Evolutionary conservation across 1,139 yeast genomes (phyloP).

Genomic region (Blastobotrys illinoisensis): DNA sequence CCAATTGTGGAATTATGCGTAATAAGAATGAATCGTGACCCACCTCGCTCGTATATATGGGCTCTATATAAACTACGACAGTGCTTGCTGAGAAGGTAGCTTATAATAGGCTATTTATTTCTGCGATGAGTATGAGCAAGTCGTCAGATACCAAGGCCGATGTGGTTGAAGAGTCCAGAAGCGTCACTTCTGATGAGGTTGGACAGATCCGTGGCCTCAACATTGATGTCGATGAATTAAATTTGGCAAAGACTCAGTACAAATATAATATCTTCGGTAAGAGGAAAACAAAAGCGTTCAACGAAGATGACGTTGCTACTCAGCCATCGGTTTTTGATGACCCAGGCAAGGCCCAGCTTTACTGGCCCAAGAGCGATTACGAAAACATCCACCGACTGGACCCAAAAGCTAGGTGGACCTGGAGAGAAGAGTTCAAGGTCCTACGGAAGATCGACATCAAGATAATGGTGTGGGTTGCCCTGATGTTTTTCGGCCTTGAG

Average conservation of each 20-base stretch:
- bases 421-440: conserved; percentile 40
- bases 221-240: neutral
- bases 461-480: conserved; percentile 43
- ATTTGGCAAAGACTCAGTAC: neutral
- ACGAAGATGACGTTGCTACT: neutral
- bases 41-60: no score
- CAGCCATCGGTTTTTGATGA: neutral
- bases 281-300: neutral
- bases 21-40: no score
- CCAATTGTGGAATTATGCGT: no score
- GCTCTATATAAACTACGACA: no score
- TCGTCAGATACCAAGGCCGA: neutral
- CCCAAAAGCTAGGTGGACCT: conserved; percentile 44
- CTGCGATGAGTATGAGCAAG: neutral
- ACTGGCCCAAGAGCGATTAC: conserved; percentile 24
- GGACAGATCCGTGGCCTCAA: neutral
- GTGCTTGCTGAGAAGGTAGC: no score
- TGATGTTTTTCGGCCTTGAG: conserved; percentile 47
- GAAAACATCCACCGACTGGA: conserved; percentile 45
- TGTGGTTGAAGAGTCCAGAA: neutral
- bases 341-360: neutral
- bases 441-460: conserved; percentile 41
- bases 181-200: neutral
- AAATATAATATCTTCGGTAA: neutral
- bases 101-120: no score